phyloP scores from a whole-genome alignment of 495 filamentous ascomycete genomes.

The Xylaria sp. region DNA sequence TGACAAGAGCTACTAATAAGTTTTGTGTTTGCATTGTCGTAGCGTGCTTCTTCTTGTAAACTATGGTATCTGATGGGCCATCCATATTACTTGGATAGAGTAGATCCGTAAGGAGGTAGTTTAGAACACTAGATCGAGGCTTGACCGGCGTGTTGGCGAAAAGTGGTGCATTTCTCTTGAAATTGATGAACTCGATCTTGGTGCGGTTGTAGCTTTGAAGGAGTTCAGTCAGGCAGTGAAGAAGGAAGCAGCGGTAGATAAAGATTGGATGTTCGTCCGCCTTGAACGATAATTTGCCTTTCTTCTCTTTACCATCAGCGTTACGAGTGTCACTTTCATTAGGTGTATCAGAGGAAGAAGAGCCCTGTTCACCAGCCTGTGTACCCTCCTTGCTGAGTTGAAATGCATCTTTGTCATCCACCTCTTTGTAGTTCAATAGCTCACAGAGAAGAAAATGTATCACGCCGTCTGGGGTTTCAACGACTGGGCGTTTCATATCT shows the following conservation, averaged over 20 bases:
- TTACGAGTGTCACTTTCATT: slow-evolving; percentile 36
- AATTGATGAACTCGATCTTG: slow-evolving; percentile 99
- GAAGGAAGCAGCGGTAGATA: slow-evolving; percentile 92
- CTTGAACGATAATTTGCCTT: slow-evolving; percentile 85
- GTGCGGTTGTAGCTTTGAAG: slow-evolving; percentile 91
- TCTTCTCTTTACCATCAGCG: slow-evolving; percentile 61
- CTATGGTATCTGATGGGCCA: slow-evolving; percentile 70
- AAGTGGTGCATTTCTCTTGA: slow-evolving; percentile 85
- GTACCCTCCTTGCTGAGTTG: slow-evolving; percentile 58
- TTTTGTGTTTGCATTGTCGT: slow-evolving; percentile 86
- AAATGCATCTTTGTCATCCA: slow-evolving; percentile 76
- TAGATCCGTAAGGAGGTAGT: slow-evolving; percentile 88
- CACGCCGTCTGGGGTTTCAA: slow-evolving; percentile 94
- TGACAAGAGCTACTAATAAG: slow-evolving; percentile 84
- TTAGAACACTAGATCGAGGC: slow-evolving; percentile 88
- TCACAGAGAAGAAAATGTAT: slow-evolving; percentile 96
- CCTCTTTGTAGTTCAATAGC: slow-evolving; percentile 87
- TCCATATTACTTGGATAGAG: slow-evolving; percentile 80
- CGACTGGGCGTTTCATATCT: slow-evolving; percentile 81
- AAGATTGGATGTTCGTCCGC: slow-evolving; percentile 93
- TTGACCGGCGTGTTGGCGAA: slow-evolving; percentile 86
- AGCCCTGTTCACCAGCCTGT: slow-evolving; percentile 46
- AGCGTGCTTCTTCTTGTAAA: slow-evolving; percentile 80
- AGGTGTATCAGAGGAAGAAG: slow-evolving; percentile 36
- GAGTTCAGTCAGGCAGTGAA: slow-evolving; percentile 92